A percentile compares a stretch with the other conserved stretches of the same genome.
phyloP scores from a whole-genome alignment of 1,284 basidiomycete species.

The Lentinula novae-zelandiae region DNA sequence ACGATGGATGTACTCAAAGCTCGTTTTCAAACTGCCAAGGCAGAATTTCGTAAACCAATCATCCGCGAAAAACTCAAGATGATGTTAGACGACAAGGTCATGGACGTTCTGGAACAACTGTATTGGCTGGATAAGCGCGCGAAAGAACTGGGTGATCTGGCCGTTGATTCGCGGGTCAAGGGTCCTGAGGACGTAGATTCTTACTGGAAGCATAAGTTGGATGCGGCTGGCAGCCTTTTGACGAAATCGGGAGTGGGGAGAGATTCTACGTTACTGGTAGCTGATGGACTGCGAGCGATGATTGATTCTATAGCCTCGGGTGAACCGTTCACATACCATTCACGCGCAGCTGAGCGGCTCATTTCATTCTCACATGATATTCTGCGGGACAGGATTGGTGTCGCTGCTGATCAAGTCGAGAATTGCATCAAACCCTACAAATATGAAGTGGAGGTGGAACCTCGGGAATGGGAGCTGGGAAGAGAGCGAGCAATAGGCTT shows the following conservation, averaged over 20 bases:
- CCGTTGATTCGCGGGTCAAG: slow-evolving; percentile 66
- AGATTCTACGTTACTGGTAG: slow-evolving; percentile 91
- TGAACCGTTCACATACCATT: slow-evolving; percentile 93
- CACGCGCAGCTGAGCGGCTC: slow-evolving; percentile 83
- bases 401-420: slow-evolving; percentile 98
- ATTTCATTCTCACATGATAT: slow-evolving; percentile 91
- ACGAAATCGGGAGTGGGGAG: slow-evolving; percentile 98
- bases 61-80: slow-evolving; percentile 86
- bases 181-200: slow-evolving; percentile 75
- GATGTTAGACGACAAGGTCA: slow-evolving; percentile 93
- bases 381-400: slow-evolving; percentile 84
- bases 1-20: slow-evolving; percentile 92
- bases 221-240: slow-evolving; percentile 86
- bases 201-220: slow-evolving; percentile 96
- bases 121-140: slow-evolving; percentile 94
- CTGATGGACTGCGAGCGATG: slow-evolving; percentile 85
- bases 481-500: slow-evolving; percentile 71
- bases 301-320: slow-evolving; percentile 85
- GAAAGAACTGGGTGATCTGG: slow-evolving; percentile 72
- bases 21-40: slow-evolving; percentile 84
- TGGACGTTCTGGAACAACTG: slow-evolving; percentile 95
- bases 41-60: slow-evolving; percentile 86
- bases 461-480: slow-evolving; percentile 83
- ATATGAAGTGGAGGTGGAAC: slow-evolving; percentile 71
- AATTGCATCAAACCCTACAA: slow-evolving; percentile 99